Percentiles rank a stretch among this genome's conserved stretches.
These are phyloP conservation scores for Pulveroboletus sp. DNA, from an alignment of 768 basidiomycete species.

Conservation along the genomic window DNA sequence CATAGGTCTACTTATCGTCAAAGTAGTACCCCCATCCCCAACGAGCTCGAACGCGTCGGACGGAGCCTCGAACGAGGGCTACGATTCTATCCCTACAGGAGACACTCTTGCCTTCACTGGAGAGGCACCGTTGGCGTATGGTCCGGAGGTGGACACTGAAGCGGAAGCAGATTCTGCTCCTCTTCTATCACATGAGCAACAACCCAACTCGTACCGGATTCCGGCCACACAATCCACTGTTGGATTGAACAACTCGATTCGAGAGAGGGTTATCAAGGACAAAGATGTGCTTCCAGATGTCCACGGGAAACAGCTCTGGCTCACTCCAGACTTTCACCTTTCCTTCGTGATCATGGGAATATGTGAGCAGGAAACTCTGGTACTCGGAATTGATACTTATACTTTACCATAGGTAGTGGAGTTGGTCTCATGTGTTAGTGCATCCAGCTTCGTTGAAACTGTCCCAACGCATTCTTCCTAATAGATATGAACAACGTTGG, in stretches of 20 bases:
- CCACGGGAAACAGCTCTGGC: slow-evolving; percentile 50
- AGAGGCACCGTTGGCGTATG: slow-evolving; percentile 16
- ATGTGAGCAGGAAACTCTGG: slow-evolving; percentile 38
- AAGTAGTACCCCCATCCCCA: slow-evolving; percentile 60
- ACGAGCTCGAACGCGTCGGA: slow-evolving; percentile 15
- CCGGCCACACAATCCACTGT: slow-evolving; percentile 14
- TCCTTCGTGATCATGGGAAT: slow-evolving; percentile 54
- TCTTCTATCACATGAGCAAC: slow-evolving; percentile 19
- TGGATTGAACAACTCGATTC: slow-evolving; percentile 21
- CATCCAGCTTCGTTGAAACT: neutral
- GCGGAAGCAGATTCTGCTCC: slow-evolving; percentile 19
- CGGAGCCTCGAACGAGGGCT: slow-evolving; percentile 10
- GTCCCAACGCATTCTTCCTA: neutral
- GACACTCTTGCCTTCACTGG: slow-evolving; percentile 23
- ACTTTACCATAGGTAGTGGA: slow-evolving; percentile 53
- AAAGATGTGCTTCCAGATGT: slow-evolving; percentile 45
- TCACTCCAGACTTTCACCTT: slow-evolving; percentile 61
- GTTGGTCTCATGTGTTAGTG: slow-evolving; percentile 73
- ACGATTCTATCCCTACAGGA: slow-evolving; percentile 15
- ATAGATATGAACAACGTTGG: slow-evolving; percentile 88
- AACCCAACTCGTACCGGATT: slow-evolving; percentile 21
- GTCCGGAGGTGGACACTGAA: slow-evolving; percentile 10
- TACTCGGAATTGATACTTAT: neutral
- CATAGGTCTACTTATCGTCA: slow-evolving; percentile 70
- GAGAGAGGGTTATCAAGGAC: slow-evolving; percentile 4